phyloP scores from a whole-genome alignment of 768 basidiomycete genomes.

The Pleurotus pulmonarius region DNA sequence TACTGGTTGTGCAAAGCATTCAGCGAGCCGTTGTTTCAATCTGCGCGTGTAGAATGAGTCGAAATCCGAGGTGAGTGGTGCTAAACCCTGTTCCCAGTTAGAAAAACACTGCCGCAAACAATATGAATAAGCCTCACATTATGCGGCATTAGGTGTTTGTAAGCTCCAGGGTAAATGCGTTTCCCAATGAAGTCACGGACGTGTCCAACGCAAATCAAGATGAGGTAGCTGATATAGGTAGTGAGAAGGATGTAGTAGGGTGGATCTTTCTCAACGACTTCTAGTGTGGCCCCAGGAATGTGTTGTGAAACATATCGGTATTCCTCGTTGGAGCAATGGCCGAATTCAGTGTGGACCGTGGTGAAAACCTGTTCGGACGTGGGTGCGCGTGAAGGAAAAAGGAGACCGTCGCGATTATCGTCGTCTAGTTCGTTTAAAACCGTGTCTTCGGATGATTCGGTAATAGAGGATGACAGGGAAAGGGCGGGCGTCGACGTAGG shows the following conservation, averaged over 20 bases:
- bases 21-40: conserved; percentile 90
- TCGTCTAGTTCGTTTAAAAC: conserved; percentile 45
- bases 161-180: conserved; percentile 61
- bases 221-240: conserved; percentile 91
- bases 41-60: conserved; percentile 99
- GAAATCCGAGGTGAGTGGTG: conserved; percentile 95
- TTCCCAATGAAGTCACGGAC: conserved; percentile 95
- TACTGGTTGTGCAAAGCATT: conserved; percentile 89
- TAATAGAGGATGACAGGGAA: conserved; percentile 71
- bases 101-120: conserved; percentile 4
- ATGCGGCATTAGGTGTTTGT: conserved; percentile 78
- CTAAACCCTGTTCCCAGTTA: conserved; percentile 72
- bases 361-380: conserved; percentile 77
- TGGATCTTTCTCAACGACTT: conserved; percentile 68
- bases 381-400: conserved; percentile 62
- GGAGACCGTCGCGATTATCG: conserved; percentile 53
- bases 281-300: conserved; percentile 43
- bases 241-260: conserved; percentile 90
- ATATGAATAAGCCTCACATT: conserved; percentile 54
- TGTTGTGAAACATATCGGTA: conserved; percentile 71
- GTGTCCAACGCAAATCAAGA: conserved; percentile 90
- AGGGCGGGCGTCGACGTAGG: conserved; percentile 68
- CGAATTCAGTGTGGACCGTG: conserved; percentile 88
- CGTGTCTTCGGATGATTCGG: conserved; percentile 66
- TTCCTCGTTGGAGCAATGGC: conserved; percentile 77